Evolutionary conservation across 2,329 filamentous ascomycete genomes (phyloP), one percentile per base, ranked within the genome.

Genomic region (Metarhizium sp.): DNA sequence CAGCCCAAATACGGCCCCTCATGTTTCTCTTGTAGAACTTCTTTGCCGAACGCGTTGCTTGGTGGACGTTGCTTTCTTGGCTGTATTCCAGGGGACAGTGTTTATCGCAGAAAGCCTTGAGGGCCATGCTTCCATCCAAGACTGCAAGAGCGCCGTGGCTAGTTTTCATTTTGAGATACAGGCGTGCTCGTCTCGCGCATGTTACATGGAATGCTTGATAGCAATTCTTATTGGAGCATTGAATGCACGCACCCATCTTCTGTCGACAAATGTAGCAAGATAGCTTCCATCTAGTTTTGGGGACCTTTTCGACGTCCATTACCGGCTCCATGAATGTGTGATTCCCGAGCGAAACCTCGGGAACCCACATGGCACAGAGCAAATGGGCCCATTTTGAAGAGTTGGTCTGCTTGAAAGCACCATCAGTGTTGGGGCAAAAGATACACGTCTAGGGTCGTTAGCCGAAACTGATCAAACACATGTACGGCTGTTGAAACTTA

Each of bases 241-340:
- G 94, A 58, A 99, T 96, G 70, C 92, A 97, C 45, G 94, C 92
- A 25, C 94, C 94, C 94, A 99, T 99, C 64, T 86, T 88, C 72
- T 99, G 94, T 61, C 91, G 87, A 73, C 94, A 99, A 56, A 99
- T 95, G 70, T 99, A 99, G 73, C 94, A 99, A 45, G 82, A 86
- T 66, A 96, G 76, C 69, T 89, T 95, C 94, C 94, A 99, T 59
- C 94, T 82, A 58, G 86, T 92, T 68, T 91, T 94, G 1, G 94
- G 94, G 3, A 99, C 92, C 71, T 96, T 96, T 68, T 99, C 94
- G 40, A 99, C 90, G 63, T 97, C 94, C 78, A 94, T 95, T 52
- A 99, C 91, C 0, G 94, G 94, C 66, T 99, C 94, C 90, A 97
- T 96, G 68, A 97, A 94, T 7, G 92, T 96, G 59, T 90, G 88